phyloP scores from a whole-genome alignment of 331 rosid species.

The Phaseolus coccineus region DNA sequence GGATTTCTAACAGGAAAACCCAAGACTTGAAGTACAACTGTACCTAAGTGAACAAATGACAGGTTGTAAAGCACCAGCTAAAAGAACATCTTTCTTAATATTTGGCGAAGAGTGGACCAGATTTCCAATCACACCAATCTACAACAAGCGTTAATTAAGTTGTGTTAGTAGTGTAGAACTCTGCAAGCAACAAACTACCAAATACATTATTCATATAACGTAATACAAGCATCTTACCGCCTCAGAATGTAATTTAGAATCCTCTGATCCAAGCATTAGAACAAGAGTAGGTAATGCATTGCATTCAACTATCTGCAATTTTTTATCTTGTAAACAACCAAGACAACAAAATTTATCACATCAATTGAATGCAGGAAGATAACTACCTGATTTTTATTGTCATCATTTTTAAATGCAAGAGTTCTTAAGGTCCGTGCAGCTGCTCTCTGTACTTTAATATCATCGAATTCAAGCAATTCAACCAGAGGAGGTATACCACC shows the following conservation, averaged over 20 bases:
- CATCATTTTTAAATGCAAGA: slow-evolving; percentile 69
- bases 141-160: slow-evolving; percentile 16
- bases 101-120: slow-evolving; percentile 94
- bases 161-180: slow-evolving; percentile 19
- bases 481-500: slow-evolving; percentile 75
- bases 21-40: slow-evolving; percentile 16
- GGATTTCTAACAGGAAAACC: not conserved
- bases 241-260: slow-evolving; percentile 82
- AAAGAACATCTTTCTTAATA: slow-evolving; percentile 86
- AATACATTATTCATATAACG: not conserved
- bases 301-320: slow-evolving; percentile 84
- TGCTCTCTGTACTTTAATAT: slow-evolving; percentile 67
- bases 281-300: slow-evolving; percentile 90
- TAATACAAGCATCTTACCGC: slow-evolving; percentile 65
- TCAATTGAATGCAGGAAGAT: not conserved
- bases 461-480: slow-evolving; percentile 61
- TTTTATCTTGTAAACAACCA: slow-evolving; percentile 38
- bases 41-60: slow-evolving; percentile 90
- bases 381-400: slow-evolving; percentile 68
- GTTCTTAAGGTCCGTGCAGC: slow-evolving; percentile 75
- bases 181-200: not conserved
- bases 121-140: slow-evolving; percentile 99
- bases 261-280: slow-evolving; percentile 87
- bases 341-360: not conserved
- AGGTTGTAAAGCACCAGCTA: slow-evolving; percentile 94